Base-by-base conservation (phyloP, 805 yeast genomes). In the Saccharomycopsis sp. region DNA sequence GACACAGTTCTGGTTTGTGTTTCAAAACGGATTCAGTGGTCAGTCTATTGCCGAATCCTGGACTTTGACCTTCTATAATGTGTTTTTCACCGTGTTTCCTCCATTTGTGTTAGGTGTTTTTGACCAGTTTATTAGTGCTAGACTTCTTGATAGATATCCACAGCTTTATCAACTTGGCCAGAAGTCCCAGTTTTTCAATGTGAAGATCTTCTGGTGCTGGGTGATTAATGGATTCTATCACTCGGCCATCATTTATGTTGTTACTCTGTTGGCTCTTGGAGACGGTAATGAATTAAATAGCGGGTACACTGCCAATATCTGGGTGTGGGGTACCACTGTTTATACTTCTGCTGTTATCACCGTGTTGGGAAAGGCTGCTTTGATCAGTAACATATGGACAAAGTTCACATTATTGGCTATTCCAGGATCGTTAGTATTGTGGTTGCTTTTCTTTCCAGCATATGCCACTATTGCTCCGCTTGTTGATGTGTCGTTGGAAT, bases 1-100 rank as follows among this genome's bases (percentile, higher is more conserved):
- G 97, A 90, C 97, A 2, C 99, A 94, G 74, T 94, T 94, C 72
- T 94, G 99, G 99, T 94, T 81, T 72, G 97, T 93, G 20, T 94
- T 94, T 70, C 79, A 85, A 60, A 94, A 92, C 70, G 93, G 90
- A 2, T 94, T 83, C 68, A 89, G 97, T 22, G 99, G 99, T 17
- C 97, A 94, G 73, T 89, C 97, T 0, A 85, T 94, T 66, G 87
- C 88, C 70, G 99, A 94, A 71, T 92, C 98, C 0, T 94, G 99
- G 99, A 90, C 97, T 0, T 83, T 96, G 69, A 94, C 99, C 0
- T 88, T 89, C 64, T 96, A 94, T 76, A 94, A 96, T 68, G 97
- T 96, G 9, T 79, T 96, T 56, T 94, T 93, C 72, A 89, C 98
- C 0, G 97, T 89, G 35, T 75, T 90, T 51, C 99, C 99, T 2